Base-by-base conservation (phyloP, 78 protist genomes). In the Creolimax fragrantissima region DNA sequence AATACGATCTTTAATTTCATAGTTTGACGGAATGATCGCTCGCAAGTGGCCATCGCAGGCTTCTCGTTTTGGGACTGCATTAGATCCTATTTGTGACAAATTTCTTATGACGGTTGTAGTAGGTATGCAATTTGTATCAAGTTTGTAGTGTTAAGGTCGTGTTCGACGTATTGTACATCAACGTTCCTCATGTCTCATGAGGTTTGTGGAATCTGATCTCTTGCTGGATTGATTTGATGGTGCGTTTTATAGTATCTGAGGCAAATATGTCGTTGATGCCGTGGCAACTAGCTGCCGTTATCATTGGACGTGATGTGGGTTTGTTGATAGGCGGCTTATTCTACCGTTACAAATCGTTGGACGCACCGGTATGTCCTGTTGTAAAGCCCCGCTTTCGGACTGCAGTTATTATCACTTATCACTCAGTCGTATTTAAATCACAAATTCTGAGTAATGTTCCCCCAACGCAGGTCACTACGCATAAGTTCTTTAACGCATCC, bases 11-110 rank as follows among this genome's bases (percentile, higher is more conserved):
- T n/a, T n/a, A n/a, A n/a, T n/a, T n/a, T 58, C 67, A 45, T 36
- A 88, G 90, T 45, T 88, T 11, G 90, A 88, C 7, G 90, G 90
- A 88, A 88, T 45, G 67, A 88, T 88, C 44, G 90, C 90, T 5
- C 47, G 90, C 32, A 43, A 74, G 7, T 88, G 90, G 90, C 90
- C 90, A 43, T n/a, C 44, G 6, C 90, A 88, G 90, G 44, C 44
- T n/a, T 88, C 90, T 11, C 45, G 11, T 5, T 88, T 88, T n/a
- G 90, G 90, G 42, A 88, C 90, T 43, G 90, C 90, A 7, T 36
- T 88, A 5, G 90, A 88, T 45, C 90, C 90, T 43, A 5, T 88
- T 5, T 43, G 45, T 36, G 90, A 88, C 44, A 88, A 88, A 74
- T 43, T 88, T 11, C 66, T 88, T 6, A 88, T 88, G 90, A 88